Evolutionary conservation across 805 yeast species (phyloP).

Genomic region (Jamesozyma jinghongensis): DNA sequence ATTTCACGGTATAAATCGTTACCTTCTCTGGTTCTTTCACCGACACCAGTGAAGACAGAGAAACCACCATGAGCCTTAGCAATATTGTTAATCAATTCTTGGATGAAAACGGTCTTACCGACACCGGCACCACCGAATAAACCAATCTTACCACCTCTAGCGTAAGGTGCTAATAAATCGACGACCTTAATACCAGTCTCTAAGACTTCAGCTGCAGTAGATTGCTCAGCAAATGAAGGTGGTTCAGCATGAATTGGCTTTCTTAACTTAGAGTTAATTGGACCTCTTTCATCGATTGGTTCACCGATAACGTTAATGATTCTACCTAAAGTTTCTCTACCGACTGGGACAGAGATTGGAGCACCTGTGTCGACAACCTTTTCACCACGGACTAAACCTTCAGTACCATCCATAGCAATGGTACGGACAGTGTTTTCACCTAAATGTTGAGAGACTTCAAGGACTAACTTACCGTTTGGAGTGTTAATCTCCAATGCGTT

Average conservation of each 20-base stretch:
- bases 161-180: conserved; percentile 98
- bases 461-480: conserved; percentile 71
- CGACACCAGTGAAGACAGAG: conserved; percentile 99
- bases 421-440: conserved; percentile 99
- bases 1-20: conserved; percentile 99
- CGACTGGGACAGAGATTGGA: conserved; percentile 98
- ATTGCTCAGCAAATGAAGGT: conserved; percentile 92
- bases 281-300: conserved; percentile 99
- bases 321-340: conserved; percentile 98
- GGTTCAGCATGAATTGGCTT: conserved; percentile 99
- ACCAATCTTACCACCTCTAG: conserved; percentile 99
- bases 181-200: conserved; percentile 99
- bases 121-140: conserved; percentile 99
- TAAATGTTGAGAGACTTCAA: conserved; percentile 98
- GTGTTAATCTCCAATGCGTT: conserved; percentile 89
- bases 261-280: conserved; percentile 83
- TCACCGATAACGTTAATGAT: conserved; percentile 98
- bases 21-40: conserved; percentile 99
- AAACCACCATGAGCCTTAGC: conserved; percentile 99
- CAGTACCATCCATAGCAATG: conserved; percentile 99
- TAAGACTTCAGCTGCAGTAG: conserved; percentile 94
- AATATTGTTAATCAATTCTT: conserved; percentile 98
- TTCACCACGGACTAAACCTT: conserved; percentile 98
- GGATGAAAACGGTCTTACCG: conserved; percentile 99
- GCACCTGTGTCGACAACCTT: conserved; percentile 89